Evolutionary conservation across 306 rosid genomes (phyloP), one percentile per base, ranked within the genome.

Genomic region (Spatholobus suberectus): DNA sequence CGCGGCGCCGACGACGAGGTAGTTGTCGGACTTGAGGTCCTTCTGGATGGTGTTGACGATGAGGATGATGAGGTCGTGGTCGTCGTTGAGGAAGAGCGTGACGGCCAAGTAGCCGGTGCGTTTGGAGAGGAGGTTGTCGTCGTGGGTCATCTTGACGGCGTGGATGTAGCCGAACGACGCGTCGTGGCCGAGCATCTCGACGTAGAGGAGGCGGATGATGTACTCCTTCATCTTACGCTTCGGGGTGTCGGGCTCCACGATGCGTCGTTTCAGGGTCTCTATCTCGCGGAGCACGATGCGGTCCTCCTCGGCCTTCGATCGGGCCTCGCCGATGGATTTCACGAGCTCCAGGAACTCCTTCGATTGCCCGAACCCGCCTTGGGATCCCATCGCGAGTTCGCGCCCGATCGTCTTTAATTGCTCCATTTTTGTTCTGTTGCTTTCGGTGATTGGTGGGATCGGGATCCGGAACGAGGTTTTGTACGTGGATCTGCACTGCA

Each of bases 141-240:
- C 93, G 81, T 96, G 99, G 0, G 99, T 96, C 98, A 96, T 96
- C 77, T 96, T 96, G 3, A 96, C 97, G 81, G 99, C 99, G 85
- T 91, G 98, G 84, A 96, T 96, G 87, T 96, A 90, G 0, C 93
- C 98, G 49, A 96, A 96, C 0, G 99, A 96, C 0, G 97, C 92
- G 73, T 93, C 97, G 83, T 96, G 93, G 51, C 98, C 97, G 40
- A 93, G 97, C 99, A 96, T 96, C 82, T 96, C 97, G 17, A 96
- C 91, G 65, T 93, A 96, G 63, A 93, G 91, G 73, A 96, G 97
- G 52, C 98, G 90, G 8, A 93, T 92, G 78, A 93, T 88, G 86
- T 84, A 96, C 85, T 96, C 99, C 86, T 95, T 95, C 99, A 96
- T 96, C 93, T 93, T 93, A n/a, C 97, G 94, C 80, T 92, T 96